phyloP scores from a whole-genome alignment of 2,329 filamentous ascomycete species.

The Penicillium psychrosexuale region DNA sequence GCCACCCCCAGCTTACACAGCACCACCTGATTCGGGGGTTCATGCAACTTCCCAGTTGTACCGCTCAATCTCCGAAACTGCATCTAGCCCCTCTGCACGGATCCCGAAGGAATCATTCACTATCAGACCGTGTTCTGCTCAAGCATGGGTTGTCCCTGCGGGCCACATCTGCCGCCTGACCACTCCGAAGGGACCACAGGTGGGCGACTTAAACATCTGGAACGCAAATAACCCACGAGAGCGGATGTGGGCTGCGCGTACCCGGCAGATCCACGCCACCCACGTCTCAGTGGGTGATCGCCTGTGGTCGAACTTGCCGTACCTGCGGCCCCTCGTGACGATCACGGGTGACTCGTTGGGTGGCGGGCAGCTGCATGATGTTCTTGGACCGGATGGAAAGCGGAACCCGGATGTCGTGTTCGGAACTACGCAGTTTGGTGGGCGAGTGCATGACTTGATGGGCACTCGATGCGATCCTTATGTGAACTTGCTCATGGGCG shows the following conservation, averaged over 20 bases:
- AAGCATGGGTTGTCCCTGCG: slow-evolving; percentile 67
- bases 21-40: slow-evolving; percentile 35
- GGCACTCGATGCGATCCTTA: slow-evolving; percentile 84
- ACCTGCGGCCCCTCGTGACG: slow-evolving; percentile 70
- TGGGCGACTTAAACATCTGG: slow-evolving; percentile 83
- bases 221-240: slow-evolving; percentile 72
- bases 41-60: slow-evolving; percentile 38
- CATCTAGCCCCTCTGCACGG: slow-evolving; percentile 29
- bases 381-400: slow-evolving; percentile 35
- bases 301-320: slow-evolving; percentile 75
- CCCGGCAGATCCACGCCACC: slow-evolving; percentile 71
- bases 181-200: slow-evolving; percentile 74
- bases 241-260: slow-evolving; percentile 76
- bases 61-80: slow-evolving; percentile 37
- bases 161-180: slow-evolving; percentile 69
- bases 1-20: slow-evolving; percentile 41
- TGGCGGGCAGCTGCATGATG: slow-evolving; percentile 38
- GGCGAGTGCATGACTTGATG: slow-evolving; percentile 72
- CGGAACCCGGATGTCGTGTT: slow-evolving; percentile 40
- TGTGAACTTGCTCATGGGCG: slow-evolving; percentile 69
- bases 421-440: slow-evolving; percentile 53
- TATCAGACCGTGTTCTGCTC: slow-evolving; percentile 69
- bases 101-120: slow-evolving; percentile 50
- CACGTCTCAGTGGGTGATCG: slow-evolving; percentile 71
- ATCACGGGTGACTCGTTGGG: slow-evolving; percentile 65